Percentiles rank a stretch among this genome's conserved stretches.
These are phyloP conservation scores for Chrysosporium keratinophilum DNA, from an alignment of 2,329 filamentous ascomycete genomes.

Conservation along the genomic window DNA sequence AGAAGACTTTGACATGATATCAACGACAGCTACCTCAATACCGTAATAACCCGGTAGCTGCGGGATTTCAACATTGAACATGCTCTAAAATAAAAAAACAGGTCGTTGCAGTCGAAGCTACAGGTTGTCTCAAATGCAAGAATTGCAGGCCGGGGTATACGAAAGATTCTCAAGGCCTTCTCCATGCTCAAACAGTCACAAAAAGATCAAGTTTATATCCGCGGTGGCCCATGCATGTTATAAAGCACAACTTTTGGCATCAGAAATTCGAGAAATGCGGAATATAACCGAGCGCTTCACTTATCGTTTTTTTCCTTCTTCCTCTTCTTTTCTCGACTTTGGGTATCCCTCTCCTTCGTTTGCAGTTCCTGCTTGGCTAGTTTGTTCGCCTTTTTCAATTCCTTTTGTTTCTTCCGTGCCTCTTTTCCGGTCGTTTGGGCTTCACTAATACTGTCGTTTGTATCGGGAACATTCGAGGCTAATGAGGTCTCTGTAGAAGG, in stretches of 20 bases:
- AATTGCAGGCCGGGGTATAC: neutral
- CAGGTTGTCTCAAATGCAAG: neutral
- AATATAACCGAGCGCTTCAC: neutral
- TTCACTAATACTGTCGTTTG: neutral
- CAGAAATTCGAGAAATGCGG: neutral
- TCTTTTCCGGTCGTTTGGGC: constrained; percentile 18
- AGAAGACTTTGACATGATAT: neutral
- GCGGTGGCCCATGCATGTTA: neutral
- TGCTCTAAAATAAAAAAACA: no score
- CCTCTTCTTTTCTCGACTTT: constrained; percentile 37
- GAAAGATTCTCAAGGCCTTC: neutral
- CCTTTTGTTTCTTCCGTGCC: neutral
- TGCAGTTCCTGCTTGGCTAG: constrained; percentile 25
- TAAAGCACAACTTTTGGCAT: no score
- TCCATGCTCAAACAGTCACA: neutral
- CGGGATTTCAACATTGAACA: no score
- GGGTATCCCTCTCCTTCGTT: constrained; percentile 36
- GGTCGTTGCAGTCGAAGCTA: neutral
- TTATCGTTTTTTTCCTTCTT: constrained; percentile 25
- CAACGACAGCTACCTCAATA: neutral
- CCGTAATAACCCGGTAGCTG: neutral
- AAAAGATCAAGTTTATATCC: neutral
- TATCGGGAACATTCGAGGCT: constrained; percentile 16
- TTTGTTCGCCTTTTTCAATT: constrained; percentile 19
- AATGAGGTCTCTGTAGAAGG: neutral